Evolutionary conservation across 2,329 filamentous ascomycete species (phyloP).

Genomic region (Lasiodiplodia sp.): DNA sequence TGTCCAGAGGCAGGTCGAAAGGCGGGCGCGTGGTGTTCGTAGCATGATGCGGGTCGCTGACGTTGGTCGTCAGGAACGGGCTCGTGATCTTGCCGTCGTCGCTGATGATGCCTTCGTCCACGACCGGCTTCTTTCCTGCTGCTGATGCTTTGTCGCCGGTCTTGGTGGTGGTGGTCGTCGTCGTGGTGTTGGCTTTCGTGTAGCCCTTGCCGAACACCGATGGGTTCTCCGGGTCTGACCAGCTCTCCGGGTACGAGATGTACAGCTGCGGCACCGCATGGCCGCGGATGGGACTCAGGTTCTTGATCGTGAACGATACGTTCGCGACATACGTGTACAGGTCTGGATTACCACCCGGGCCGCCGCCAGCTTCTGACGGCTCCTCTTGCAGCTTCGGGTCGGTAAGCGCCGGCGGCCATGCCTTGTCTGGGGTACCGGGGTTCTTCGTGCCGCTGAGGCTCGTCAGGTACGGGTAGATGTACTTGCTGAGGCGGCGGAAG

Average conservation of each 20-base stretch:
- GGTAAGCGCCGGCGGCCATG: slow-evolving; percentile 65
- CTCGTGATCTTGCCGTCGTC: slow-evolving; percentile 13
- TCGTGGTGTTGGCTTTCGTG: neutral
- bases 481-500: slow-evolving; percentile 70
- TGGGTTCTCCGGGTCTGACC: slow-evolving; percentile 44
- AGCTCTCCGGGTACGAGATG: slow-evolving; percentile 57
- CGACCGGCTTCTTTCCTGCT: no score
- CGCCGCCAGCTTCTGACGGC: slow-evolving; percentile 71
- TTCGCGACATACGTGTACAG: slow-evolving; percentile 58
- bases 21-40: neutral
- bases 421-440: slow-evolving; percentile 52
- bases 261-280: slow-evolving; percentile 65
- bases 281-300: slow-evolving; percentile 62
- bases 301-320: slow-evolving; percentile 57
- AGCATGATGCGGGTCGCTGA: neutral
- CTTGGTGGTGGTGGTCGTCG: neutral
- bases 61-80: neutral
- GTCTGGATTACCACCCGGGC: slow-evolving; percentile 64
- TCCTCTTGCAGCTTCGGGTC: slow-evolving; percentile 47
- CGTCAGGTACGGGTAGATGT: slow-evolving; percentile 63
- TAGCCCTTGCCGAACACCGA: neutral
- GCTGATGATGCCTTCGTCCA: slow-evolving; percentile 6
- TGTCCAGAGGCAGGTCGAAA: neutral
- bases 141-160: no score
- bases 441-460: slow-evolving; percentile 51